Evolutionary conservation across 2,329 filamentous ascomycete genomes (phyloP), one percentile per base, ranked within the genome.

Genomic region (Dendryphion nanum): DNA sequence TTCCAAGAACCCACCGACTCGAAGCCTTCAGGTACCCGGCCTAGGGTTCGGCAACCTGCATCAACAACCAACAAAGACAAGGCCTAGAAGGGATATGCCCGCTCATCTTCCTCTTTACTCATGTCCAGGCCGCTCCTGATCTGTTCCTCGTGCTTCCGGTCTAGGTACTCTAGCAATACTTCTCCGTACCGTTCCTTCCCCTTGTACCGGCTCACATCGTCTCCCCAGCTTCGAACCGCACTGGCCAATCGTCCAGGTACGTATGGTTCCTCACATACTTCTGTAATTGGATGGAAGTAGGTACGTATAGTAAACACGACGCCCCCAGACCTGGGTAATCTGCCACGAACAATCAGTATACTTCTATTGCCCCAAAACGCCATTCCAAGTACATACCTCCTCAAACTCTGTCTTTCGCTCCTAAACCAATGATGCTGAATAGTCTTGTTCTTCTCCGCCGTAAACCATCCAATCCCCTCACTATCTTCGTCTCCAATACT

Each of bases 201-300:
- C 68, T 93, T 93, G 60, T 95, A 94, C 49, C 69, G 70, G 13
- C 77, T 77, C 6, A 93, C 86, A 66, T 89, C 82, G 30, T 84
- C 80, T 1, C 83, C 86, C 88, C 88, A 93, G 61, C 86, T 91
- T 26, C 88, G 72, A 4, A 94, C 69, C 4, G 86, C 87, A 51
- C 83, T 87, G 2, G 88, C 88, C 54, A 94, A 62, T 21, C 88
- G 66, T 0, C 88, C 87, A 0, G 88, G 87, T 1, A 94, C 86
- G 59, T 86, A 86, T 14, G 82, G 78, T 66, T 91, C 86, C 59
- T 79, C 63, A 0, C 69, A 81, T 41, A 91, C 77, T 13, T 83
- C 79, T 0, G 74, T 82, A 19, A 91, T 67, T 0, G 84, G 85
- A 42, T 82, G 77, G 55, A 91, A 89, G 61, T 91, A 91, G 1